Evolutionary conservation across 495 filamentous ascomycete species (phyloP).

Genomic region (Lasiosphaeria hispida): DNA sequence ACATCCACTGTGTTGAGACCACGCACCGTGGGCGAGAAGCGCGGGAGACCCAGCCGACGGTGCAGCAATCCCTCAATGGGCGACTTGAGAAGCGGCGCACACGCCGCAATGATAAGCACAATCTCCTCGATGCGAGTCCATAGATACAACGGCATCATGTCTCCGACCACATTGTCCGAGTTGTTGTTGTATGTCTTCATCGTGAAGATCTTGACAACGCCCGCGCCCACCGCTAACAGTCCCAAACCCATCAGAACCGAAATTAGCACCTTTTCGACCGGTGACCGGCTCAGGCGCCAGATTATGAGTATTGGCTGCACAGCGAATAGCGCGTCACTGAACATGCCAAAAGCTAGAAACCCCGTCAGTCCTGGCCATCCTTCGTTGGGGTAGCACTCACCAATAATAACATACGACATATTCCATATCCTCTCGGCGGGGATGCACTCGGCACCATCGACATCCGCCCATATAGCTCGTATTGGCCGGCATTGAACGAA

Average conservation of each 20-base stretch:
- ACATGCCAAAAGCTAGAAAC: not conserved
- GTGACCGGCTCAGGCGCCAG: constrained; percentile 9
- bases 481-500: constrained; percentile 6
- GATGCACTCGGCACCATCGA: constrained; percentile 1
- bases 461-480: constrained; percentile 2
- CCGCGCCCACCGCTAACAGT: not conserved
- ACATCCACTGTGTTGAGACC: not conserved
- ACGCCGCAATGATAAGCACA: constrained; percentile 8
- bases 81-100: constrained; percentile 9
- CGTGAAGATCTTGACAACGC: constrained; percentile 1
- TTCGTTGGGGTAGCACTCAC: not conserved
- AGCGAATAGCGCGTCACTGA: constrained; percentile 4
- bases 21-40: not conserved
- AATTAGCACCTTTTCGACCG: not conserved
- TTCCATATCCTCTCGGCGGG: not conserved
- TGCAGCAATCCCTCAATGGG: constrained; percentile 4
- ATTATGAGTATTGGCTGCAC: not conserved
- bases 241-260: constrained; percentile 5
- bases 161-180: not conserved
- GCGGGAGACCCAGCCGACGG: not conserved
- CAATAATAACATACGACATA: not conserved
- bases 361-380: not conserved
- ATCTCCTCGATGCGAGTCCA: constrained; percentile 5
- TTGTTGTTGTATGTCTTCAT: not conserved
- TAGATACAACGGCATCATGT: constrained; percentile 4